Conservation (phyloP, 1,284 basidiomycete species). For the Lignosus rhinocerotis region DNA sequence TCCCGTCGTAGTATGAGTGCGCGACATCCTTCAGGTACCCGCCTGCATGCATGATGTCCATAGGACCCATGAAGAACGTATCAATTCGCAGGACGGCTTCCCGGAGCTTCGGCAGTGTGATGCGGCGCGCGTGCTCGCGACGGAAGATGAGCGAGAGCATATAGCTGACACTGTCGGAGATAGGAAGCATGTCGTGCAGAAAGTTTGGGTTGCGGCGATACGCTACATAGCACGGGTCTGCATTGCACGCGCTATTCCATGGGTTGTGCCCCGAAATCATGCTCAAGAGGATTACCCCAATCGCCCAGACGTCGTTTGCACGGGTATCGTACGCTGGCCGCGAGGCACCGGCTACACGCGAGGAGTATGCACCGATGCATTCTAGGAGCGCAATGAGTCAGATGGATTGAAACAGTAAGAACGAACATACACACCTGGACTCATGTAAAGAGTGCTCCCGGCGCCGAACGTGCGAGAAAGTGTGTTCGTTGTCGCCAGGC, state of each 20-base stretch:
- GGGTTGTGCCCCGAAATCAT: slow-evolving; percentile 90
- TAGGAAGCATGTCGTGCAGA: slow-evolving; percentile 73
- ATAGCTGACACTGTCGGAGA: slow-evolving; percentile 58
- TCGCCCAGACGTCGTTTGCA: slow-evolving; percentile 33
- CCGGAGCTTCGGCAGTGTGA: slow-evolving; percentile 62
- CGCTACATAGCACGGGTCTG: slow-evolving; percentile 71
- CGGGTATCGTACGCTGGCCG: slow-evolving; percentile 24
- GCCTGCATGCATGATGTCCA: slow-evolving; percentile 18
- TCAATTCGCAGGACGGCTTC: slow-evolving; percentile 18
- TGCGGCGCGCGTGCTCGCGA: slow-evolving; percentile 49
- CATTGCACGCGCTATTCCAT: slow-evolving; percentile 77
- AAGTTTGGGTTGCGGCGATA: slow-evolving; percentile 56
- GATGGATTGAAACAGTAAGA: background rate
- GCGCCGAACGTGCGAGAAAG: slow-evolving; percentile 52
- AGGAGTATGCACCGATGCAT: slow-evolving; percentile 25
- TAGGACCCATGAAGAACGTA: slow-evolving; percentile 31
- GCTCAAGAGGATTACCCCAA: slow-evolving; percentile 47
- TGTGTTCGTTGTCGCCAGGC: slow-evolving; percentile 59
- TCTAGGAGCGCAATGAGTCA: slow-evolving; percentile 17
- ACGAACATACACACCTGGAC: slow-evolving; percentile 38
- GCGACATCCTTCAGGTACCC: slow-evolving; percentile 23
- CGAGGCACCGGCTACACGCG: background rate
- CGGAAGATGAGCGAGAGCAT: slow-evolving; percentile 65
- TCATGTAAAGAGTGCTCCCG: slow-evolving; percentile 61
- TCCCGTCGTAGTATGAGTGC: slow-evolving; percentile 19